Percentiles rank a stretch among this genome's conserved stretches.
phyloP scores from a whole-genome alignment of 108 stramenopile genomes.

The Nitzschia inconspicua region DNA sequence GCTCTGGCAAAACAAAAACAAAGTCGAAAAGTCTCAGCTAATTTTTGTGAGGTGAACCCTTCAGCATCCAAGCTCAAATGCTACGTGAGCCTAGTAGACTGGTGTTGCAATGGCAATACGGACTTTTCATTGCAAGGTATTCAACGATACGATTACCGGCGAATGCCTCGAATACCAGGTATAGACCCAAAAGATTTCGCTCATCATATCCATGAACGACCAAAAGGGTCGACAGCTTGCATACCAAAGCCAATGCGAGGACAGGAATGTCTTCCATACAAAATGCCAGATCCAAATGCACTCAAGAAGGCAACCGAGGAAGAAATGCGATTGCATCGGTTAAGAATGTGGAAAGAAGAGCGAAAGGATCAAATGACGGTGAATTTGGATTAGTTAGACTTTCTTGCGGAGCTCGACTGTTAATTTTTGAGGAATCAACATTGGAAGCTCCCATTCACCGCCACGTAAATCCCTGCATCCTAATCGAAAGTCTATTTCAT shows the following conservation, averaged over 20 bases:
- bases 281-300: background rate
- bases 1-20: constrained; percentile 4
- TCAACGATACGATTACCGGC: constrained; percentile 15
- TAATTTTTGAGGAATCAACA: no score
- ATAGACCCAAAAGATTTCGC: background rate
- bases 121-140: constrained; percentile 14
- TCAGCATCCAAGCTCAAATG: constrained; percentile 10
- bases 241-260: constrained; percentile 2
- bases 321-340: no score
- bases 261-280: constrained; percentile 12
- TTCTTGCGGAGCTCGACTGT: no score
- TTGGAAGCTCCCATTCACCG: constrained; percentile 42
- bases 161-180: background rate
- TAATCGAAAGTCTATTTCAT: constrained; percentile 21
- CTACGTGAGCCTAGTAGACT: constrained; percentile 14
- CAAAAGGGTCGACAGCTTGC: background rate
- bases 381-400: no score
- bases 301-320: no score
- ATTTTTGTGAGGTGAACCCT: constrained; percentile 23
- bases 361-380: no score
- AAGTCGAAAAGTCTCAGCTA: background rate
- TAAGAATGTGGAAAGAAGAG: no score
- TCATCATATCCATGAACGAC: background rate
- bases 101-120: constrained; percentile 28
- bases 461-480: constrained; percentile 45